Percentiles rank a stretch among this genome's conserved stretches.
Conservation (phyloP, 129 eudicot genomes). For the Deinandra increscens region DNA sequence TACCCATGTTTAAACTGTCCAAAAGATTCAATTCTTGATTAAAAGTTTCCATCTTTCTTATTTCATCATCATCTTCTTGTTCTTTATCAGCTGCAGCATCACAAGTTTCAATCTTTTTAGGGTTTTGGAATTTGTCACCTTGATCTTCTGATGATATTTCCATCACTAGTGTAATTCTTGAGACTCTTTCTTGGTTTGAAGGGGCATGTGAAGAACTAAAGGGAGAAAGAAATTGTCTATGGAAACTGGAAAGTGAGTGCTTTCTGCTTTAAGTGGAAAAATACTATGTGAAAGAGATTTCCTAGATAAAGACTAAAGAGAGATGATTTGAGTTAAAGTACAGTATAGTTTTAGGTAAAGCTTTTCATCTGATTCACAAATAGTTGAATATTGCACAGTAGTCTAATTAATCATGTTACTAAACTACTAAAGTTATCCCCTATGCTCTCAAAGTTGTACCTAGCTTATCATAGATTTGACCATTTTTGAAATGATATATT, state of each 20-base stretch:
- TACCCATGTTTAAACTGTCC: constrained; percentile 40
- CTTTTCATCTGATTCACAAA: constrained; percentile 37
- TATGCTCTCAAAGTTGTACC: constrained; percentile 20
- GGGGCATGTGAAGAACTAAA: constrained; percentile 31
- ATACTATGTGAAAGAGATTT: constrained; percentile 37
- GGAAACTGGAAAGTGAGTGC: constrained; percentile 42
- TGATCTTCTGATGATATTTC: constrained; percentile 19
- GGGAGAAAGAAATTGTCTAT: constrained; percentile 27
- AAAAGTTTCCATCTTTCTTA: constrained; percentile 1
- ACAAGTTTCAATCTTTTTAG: constrained; percentile 18
- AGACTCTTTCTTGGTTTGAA: constrained; percentile 13
- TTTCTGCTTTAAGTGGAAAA: constrained; percentile 47
- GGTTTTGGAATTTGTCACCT: not conserved
- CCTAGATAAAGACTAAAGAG: constrained; percentile 35
- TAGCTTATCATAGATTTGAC: constrained; percentile 17
- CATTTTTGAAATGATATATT: constrained; percentile 4
- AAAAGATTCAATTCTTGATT: constrained; percentile 53
- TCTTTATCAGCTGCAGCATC: not conserved
- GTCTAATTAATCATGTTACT: constrained; percentile 20
- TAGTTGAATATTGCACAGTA: constrained; percentile 23
- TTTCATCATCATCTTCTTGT: constrained; percentile 10
- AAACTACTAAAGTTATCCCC: constrained; percentile 13
- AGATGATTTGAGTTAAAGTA: constrained; percentile 34
- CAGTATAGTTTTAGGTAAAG: constrained; percentile 32
- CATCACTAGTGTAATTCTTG: constrained; percentile 12